phyloP scores from a whole-genome alignment of 208 protist species.

The Leishmania amazonensis region DNA sequence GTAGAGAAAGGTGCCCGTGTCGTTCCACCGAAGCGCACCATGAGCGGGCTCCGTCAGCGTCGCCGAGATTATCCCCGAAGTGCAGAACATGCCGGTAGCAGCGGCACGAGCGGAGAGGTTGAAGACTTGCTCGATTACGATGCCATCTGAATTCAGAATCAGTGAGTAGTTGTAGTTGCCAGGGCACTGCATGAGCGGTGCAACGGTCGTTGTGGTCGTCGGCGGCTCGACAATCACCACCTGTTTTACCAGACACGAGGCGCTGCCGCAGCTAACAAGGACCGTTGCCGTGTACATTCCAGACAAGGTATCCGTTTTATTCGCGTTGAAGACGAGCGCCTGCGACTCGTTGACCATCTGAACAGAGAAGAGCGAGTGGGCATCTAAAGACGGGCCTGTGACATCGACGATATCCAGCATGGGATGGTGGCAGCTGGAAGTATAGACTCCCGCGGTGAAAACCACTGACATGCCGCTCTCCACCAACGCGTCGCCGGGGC shows the following conservation, averaged over 20 bases:
- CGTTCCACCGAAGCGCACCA: slow-evolving; percentile 11
- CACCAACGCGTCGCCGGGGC: slow-evolving; percentile 18
- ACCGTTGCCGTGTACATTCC: slow-evolving; percentile 51
- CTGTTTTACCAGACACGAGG: slow-evolving; percentile 41
- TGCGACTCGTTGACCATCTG: slow-evolving; percentile 13
- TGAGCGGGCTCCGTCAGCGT: slow-evolving; percentile 12
- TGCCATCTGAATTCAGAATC: slow-evolving; percentile 40
- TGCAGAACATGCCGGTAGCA: slow-evolving; percentile 21
- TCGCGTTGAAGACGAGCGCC: slow-evolving; percentile 46
- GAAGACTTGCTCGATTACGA: slow-evolving; percentile 24
- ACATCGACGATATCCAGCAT: slow-evolving; percentile 8
- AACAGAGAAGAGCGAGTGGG: slow-evolving; percentile 26
- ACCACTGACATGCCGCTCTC: slow-evolving; percentile 5
- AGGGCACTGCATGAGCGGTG: slow-evolving; percentile 26
- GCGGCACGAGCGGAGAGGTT: slow-evolving; percentile 30
- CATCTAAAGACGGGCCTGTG: neutral
- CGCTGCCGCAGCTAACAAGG: slow-evolving; percentile 45
- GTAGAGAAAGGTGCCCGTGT: slow-evolving; percentile 44
- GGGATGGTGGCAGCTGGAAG: slow-evolving; percentile 13
- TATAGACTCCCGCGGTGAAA: slow-evolving; percentile 16
- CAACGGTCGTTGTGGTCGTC: slow-evolving; percentile 18
- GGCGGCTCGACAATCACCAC: slow-evolving; percentile 29
- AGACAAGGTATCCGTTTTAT: slow-evolving; percentile 25
- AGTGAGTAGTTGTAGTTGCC: slow-evolving; percentile 45
- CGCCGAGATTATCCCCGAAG: slow-evolving; percentile 29